phyloP scores from a whole-genome alignment of 2,329 filamentous ascomycete genomes.

The Aspergillus floridensis region DNA sequence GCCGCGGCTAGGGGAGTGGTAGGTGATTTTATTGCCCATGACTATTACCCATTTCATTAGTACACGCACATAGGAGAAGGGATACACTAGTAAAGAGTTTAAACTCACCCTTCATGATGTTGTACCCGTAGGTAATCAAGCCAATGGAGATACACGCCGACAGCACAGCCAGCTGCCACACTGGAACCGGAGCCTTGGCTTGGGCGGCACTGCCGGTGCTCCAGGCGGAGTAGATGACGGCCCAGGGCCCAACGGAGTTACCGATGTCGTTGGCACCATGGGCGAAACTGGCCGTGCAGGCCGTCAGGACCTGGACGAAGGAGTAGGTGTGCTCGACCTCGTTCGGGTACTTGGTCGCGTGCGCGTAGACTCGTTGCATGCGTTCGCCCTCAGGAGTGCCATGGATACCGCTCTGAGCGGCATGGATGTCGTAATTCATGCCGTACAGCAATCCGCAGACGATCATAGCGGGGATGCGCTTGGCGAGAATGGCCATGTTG shows the following conservation, averaged over 20 bases:
- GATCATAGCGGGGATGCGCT: slow-evolving; percentile 68
- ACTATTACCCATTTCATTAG: slow-evolving; percentile 45
- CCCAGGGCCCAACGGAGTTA: slow-evolving; percentile 68
- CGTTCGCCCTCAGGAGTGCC: slow-evolving; percentile 72
- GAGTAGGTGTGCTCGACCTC: slow-evolving; percentile 64
- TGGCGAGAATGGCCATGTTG: slow-evolving; percentile 64
- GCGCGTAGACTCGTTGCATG: slow-evolving; percentile 66
- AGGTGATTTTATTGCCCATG: slow-evolving; percentile 79
- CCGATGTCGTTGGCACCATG: slow-evolving; percentile 76
- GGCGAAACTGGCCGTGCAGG: slow-evolving; percentile 52
- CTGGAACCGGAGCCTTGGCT: slow-evolving; percentile 63
- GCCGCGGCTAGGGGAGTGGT: slow-evolving; percentile 58
- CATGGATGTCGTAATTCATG: slow-evolving; percentile 78
- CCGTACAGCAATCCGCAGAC: slow-evolving; percentile 67
- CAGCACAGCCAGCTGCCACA: slow-evolving; percentile 75
- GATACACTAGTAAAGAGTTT: no score
- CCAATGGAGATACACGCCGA: slow-evolving; percentile 63
- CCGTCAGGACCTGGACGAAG: slow-evolving; percentile 55
- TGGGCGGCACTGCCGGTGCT: slow-evolving; percentile 59
- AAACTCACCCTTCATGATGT: slow-evolving; percentile 72
- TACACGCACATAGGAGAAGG: background rate
- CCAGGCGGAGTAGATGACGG: slow-evolving; percentile 68
- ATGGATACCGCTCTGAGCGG: slow-evolving; percentile 66
- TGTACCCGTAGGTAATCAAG: slow-evolving; percentile 73
- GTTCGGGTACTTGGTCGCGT: slow-evolving; percentile 65